Percentiles rank a stretch among this genome's conserved stretches.
Evolutionary conservation across 176 grass and related monocot genomes (phyloP).

Genomic region (Dactylis glomerata): DNA sequence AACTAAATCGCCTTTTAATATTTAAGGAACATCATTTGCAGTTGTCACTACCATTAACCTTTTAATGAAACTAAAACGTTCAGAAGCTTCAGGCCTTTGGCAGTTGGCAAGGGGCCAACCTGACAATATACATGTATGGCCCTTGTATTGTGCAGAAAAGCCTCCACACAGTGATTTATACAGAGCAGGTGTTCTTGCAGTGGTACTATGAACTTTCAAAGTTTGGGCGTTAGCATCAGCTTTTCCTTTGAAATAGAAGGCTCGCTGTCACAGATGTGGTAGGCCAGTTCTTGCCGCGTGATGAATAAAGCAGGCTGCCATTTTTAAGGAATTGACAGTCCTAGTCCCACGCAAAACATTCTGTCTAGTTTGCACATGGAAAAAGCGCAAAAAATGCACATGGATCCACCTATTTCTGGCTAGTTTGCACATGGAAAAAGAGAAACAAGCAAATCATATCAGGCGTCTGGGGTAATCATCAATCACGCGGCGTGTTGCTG

Average conservation of each 20-base stretch:
- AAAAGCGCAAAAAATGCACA: slow-evolving; percentile 5
- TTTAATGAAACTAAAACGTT: background rate
- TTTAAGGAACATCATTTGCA: background rate
- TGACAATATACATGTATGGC: background rate
- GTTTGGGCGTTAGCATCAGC: background rate
- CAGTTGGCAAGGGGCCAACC: slow-evolving; percentile 1
- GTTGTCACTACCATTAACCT: background rate
- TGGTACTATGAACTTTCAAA: slow-evolving; percentile 23
- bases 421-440: background rate
- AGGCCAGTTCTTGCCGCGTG: slow-evolving; percentile 29
- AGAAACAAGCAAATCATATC: background rate
- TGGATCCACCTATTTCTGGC: background rate
- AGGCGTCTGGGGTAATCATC: background rate
- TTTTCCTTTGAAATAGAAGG: slow-evolving; percentile 19
- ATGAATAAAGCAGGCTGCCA: background rate
- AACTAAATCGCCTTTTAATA: too few species aligned
- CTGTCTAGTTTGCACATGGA: too few species aligned
- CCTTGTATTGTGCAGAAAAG: slow-evolving; percentile 5
- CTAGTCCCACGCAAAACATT: slow-evolving; percentile 23
- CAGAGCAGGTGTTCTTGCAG: slow-evolving; percentile 11
- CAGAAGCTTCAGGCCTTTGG: background rate
- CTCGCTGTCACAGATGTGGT: slow-evolving; percentile 3
- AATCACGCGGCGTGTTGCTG: background rate
- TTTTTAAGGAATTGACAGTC: slow-evolving; percentile 13
- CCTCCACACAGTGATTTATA: slow-evolving; percentile 5